These are phyloP conservation scores for Panicum virgatum DNA, from an alignment of 202 grass and related monocot species.

Conservation along the genomic window DNA sequence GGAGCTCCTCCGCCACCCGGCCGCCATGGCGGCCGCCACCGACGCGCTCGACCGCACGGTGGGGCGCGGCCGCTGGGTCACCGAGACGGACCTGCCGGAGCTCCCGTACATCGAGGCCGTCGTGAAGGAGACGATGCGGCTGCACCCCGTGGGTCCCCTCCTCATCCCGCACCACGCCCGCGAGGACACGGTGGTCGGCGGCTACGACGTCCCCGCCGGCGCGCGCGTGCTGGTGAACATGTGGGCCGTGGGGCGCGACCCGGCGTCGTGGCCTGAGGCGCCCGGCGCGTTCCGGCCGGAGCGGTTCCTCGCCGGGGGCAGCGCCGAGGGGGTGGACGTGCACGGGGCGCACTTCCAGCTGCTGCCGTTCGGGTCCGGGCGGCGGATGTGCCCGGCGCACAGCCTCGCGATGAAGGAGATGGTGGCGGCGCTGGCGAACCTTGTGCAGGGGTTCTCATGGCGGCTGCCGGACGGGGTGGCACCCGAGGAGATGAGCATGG, in stretches of 20 bases:
- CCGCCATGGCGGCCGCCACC: conserved; percentile 32
- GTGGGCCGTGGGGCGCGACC: conserved; percentile 52
- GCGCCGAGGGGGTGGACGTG: conserved; percentile 16
- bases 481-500: not conserved
- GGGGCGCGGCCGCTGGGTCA: conserved; percentile 38
- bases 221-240: conserved; percentile 50
- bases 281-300: conserved; percentile 47
- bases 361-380: not conserved
- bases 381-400: not conserved
- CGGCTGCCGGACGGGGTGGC: conserved; percentile 8
- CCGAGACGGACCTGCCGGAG: not conserved
- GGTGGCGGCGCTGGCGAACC: not conserved
- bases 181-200: not conserved
- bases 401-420: not conserved
- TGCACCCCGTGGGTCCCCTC: not conserved
- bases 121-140: conserved; percentile 15
- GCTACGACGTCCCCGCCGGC: conserved; percentile 44
- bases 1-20: conserved; percentile 42
- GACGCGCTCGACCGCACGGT: conserved; percentile 54
- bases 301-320: conserved; percentile 33
- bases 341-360: not conserved
- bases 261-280: conserved; percentile 43
- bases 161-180: not conserved
- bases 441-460: not conserved
- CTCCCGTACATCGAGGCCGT: not conserved